Conservation (phyloP, 169 alveolate genomes). For the Perkinsus olseni region DNA sequence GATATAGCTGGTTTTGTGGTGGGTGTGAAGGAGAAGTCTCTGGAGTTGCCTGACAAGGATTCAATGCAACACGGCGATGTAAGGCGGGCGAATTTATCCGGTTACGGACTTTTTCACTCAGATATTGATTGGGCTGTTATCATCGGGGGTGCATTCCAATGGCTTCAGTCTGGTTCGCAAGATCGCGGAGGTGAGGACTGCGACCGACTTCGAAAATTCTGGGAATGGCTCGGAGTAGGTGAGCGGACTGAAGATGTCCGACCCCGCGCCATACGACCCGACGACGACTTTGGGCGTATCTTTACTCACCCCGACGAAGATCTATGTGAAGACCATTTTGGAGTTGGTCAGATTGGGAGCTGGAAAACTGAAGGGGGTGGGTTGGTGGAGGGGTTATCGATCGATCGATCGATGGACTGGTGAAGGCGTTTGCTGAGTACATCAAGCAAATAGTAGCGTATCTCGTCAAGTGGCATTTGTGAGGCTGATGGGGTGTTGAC, state of each 20-base stretch:
- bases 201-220: background rate
- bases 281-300: background rate
- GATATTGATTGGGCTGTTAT: background rate
- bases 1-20: slow-evolving; percentile 2
- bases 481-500: too few species aligned
- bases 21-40: background rate
- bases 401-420: too few species aligned
- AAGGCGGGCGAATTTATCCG: background rate
- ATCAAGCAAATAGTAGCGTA: background rate
- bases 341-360: background rate
- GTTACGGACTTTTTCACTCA: background rate
- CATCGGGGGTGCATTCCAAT: slow-evolving; percentile 4
- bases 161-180: background rate
- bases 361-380: background rate
- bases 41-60: background rate
- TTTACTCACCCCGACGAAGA: background rate
- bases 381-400: too few species aligned
- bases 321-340: background rate
- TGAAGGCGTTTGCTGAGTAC: too few species aligned
- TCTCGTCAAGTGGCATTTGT: too few species aligned
- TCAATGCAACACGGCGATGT: background rate
- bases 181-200: background rate
- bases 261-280: slow-evolving; percentile 1
- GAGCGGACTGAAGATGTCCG: background rate
- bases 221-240: background rate